Conservation (phyloP, 352 stramenopile species). For the Phytophthora uliginosa region DNA sequence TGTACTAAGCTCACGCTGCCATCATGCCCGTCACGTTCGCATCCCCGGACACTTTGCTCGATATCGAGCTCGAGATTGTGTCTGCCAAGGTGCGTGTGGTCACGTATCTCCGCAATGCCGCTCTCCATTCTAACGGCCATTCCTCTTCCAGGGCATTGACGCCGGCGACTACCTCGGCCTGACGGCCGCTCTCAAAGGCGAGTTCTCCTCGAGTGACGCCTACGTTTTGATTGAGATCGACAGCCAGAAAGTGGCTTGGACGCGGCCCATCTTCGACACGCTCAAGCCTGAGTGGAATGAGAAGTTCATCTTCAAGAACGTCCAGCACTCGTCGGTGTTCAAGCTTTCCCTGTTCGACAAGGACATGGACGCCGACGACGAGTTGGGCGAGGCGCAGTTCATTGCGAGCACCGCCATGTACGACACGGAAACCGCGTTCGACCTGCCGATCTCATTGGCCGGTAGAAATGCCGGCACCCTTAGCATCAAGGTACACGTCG, state of each 20-base stretch:
- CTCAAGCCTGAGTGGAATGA: constrained; percentile 46
- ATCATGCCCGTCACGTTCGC: constrained; percentile 17
- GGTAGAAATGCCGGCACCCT: constrained; percentile 33
- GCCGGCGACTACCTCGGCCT: constrained; percentile 38
- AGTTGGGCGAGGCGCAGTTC: constrained; percentile 34
- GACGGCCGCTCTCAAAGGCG: constrained; percentile 23
- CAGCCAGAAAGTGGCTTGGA: constrained; percentile 34
- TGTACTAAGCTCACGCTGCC: not conserved
- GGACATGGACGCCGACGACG: constrained; percentile 38
- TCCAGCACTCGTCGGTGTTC: constrained; percentile 30
- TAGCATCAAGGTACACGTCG: constrained; percentile 18
- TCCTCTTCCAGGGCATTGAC: constrained; percentile 23
- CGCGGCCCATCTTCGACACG: constrained; percentile 41
- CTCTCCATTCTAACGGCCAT: not conserved
- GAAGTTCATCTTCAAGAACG: constrained; percentile 44
- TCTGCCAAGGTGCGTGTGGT: constrained; percentile 30
- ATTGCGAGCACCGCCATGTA: constrained; percentile 24
- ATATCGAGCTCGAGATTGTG: constrained; percentile 46
- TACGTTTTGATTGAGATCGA: constrained; percentile 43
- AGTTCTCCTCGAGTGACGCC: constrained; percentile 41
- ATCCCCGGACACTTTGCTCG: constrained; percentile 14
- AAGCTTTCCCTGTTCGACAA: constrained; percentile 44
- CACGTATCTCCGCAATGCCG: not conserved
- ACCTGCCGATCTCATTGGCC: constrained; percentile 30
- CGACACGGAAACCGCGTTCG: constrained; percentile 20